Base-by-base conservation (phyloP, 768 basidiomycete species). In the Heimioporus sp. region DNA sequence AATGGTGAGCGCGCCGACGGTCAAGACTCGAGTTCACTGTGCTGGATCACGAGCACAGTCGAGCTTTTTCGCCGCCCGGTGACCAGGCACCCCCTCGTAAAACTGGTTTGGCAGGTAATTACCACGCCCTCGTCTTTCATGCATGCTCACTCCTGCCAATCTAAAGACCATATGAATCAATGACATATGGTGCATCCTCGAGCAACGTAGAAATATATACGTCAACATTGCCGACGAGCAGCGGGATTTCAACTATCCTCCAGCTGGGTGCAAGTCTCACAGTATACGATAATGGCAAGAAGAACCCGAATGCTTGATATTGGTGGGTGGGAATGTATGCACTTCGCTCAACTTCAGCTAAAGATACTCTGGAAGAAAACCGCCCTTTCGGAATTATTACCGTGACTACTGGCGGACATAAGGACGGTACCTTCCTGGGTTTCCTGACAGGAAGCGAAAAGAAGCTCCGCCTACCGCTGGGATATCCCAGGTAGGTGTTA, bases 341-440 rank as follows among this genome's bases (percentile, higher is more conserved):
- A 13, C 16, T 2, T 43, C 17, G 24, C 31, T 38, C 36, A 16
- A 32, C 35, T 16, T 28, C 24, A 19, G 9, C 41, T 60, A 5
- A 65, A 11, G n/a, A 41, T 7, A 28, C 24, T 5, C 16, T 35
- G 42, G 1, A 57, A 65, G 63, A 65, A 58, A 66, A 61, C 54
- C 6, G 58, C 54, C 2, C 55, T 81, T 28, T 80, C n/a, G n/a
- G n/a, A n/a, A n/a, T n/a, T n/a, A n/a, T n/a, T n/a, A n/a, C n/a
- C n/a, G n/a, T n/a, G n/a, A n/a, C n/a, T n/a, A n/a, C n/a, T n/a
- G 78, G 77, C 7, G 79, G 71, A 13, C 77, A 77, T 21, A 48
- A 51, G 63, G 81, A 34, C 82, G 80, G 77, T 82, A 85, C 58
- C 71, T 83, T n/a, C 82, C 82, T 19, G 75, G 71, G 30, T 80